Evolutionary conservation across 306 rosid species (phyloP).

Genomic region (Vachellia pachyceras): DNA sequence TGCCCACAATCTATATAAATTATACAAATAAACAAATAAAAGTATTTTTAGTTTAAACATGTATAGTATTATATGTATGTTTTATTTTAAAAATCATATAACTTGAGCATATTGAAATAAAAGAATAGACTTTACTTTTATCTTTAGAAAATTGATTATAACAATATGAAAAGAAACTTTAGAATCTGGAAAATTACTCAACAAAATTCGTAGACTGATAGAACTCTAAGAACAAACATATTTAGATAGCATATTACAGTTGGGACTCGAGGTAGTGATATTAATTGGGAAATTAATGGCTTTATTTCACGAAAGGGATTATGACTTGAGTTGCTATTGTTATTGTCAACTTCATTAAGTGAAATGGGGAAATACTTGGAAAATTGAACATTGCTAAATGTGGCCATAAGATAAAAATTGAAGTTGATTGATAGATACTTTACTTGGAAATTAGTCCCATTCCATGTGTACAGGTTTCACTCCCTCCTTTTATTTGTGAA

Average conservation of each 20-base stretch:
- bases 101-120: neutral
- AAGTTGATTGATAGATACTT: neutral
- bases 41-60: neutral
- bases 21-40: no score
- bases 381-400: neutral
- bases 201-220: neutral
- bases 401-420: neutral
- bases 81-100: neutral
- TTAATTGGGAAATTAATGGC: neutral
- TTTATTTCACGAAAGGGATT: neutral
- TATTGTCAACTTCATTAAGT: no score
- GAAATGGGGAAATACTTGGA: neutral
- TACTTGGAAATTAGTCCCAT: neutral
- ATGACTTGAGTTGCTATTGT: neutral
- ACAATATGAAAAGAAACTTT: neutral
- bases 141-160: no score
- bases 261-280: neutral
- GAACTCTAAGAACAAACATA: neutral
- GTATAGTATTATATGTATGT: no score
- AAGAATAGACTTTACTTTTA: neutral
- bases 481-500: neutral
- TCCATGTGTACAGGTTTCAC: neutral
- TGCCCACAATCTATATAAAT: no score
- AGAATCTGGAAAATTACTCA: neutral
- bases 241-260: neutral